Evolutionary conservation across 2,329 filamentous ascomycete genomes (phyloP).

Genomic region (Sclerotiophoma versabilis): DNA sequence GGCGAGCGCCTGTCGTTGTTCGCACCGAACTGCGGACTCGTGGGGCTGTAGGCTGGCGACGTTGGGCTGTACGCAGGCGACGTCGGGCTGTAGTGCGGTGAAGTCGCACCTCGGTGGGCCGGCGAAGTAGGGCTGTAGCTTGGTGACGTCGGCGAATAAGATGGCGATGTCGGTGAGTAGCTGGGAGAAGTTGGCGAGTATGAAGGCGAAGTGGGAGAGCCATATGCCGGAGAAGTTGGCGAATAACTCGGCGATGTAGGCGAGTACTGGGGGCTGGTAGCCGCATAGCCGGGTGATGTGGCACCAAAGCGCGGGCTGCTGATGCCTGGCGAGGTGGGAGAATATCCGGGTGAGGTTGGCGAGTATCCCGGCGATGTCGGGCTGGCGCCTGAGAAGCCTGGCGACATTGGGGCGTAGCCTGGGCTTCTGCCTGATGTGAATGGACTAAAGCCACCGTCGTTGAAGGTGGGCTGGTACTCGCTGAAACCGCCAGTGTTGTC

Average conservation of each 20-base stretch:
- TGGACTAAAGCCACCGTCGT: conserved; percentile 69
- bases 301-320: conserved; percentile 62
- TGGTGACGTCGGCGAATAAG: conserved; percentile 64
- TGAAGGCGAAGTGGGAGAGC: conserved; percentile 48
- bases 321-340: conserved; percentile 74
- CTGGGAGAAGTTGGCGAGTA: conserved; percentile 65
- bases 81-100: conserved; percentile 55
- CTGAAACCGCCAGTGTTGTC: conserved; percentile 63
- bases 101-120: conserved; percentile 51
- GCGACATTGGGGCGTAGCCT: conserved; percentile 70
- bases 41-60: conserved; percentile 61
- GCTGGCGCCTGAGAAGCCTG: conserved; percentile 51
- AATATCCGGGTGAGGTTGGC: conserved; percentile 46
- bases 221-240: conserved; percentile 61
- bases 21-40: conserved; percentile 55
- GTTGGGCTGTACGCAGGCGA: conserved; percentile 63
- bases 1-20: conserved; percentile 49
- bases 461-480: conserved; percentile 56
- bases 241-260: conserved; percentile 68
- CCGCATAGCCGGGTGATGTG: conserved; percentile 61
- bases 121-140: conserved; percentile 62
- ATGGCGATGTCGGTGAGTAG: conserved; percentile 59
- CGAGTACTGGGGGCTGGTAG: conserved; percentile 57
- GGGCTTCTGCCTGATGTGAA: conserved; percentile 71
- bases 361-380: conserved; percentile 56